Evolutionary conservation across 2,329 filamentous ascomycete genomes (phyloP).

Genomic region (Gaeumannomyces sp.): DNA sequence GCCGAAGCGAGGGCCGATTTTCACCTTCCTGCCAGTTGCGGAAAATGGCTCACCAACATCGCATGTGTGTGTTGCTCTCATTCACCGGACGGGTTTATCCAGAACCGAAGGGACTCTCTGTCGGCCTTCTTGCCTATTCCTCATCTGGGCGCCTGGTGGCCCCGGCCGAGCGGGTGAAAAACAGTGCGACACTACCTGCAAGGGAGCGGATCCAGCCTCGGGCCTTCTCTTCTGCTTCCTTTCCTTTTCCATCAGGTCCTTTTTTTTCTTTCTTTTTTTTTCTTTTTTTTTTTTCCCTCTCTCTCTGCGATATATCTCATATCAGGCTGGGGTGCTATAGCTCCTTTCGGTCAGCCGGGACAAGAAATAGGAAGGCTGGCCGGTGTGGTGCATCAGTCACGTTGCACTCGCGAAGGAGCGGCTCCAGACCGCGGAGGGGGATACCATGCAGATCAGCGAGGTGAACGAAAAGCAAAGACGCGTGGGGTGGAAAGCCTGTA

Average conservation of each 20-base stretch:
- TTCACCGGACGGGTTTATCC: background rate
- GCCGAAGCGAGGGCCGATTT: background rate
- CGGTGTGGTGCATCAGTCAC: background rate
- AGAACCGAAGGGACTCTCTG: background rate
- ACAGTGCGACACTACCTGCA: background rate
- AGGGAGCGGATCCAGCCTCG: background rate
- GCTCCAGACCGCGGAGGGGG: no score
- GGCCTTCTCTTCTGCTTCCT: background rate
- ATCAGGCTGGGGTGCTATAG: background rate
- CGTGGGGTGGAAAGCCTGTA: no score
- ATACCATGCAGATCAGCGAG: background rate
- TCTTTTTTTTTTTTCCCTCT: no score
- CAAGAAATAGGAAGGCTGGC: background rate
- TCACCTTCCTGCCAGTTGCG: background rate
- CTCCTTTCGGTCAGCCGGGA: background rate
- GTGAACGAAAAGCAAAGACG: no score
- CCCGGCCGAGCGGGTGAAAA: background rate
- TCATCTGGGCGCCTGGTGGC: no score
- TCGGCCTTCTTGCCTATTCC: no score
- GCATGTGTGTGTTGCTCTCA: background rate
- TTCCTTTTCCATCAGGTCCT: no score
- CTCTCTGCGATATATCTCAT: background rate
- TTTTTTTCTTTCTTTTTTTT: background rate
- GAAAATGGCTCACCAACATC: background rate
- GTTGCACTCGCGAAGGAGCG: background rate